Evolutionary conservation across 306 rosid species (phyloP).

Genomic region (Cucurbita ficifolia): DNA sequence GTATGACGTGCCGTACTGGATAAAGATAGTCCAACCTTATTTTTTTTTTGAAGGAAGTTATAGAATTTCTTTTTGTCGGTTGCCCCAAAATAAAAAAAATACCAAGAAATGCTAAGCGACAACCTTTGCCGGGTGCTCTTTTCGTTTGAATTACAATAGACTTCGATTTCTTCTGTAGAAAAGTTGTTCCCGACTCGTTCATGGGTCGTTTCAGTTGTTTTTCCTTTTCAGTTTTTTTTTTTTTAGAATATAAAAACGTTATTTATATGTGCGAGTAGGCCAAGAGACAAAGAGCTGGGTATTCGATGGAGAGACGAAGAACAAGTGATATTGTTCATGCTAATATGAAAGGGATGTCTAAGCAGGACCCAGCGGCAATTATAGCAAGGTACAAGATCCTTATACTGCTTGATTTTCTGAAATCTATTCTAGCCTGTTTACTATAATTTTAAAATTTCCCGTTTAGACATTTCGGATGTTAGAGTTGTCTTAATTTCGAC

Average conservation of each 20-base stretch:
- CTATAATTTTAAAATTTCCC: neutral
- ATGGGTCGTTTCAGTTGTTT: neutral
- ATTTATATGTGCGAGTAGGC: neutral
- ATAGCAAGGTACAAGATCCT: slow-evolving; percentile 8
- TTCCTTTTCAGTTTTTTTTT: neutral
- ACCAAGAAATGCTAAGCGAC: neutral
- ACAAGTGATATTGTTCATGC: neutral
- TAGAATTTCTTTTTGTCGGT: neutral
- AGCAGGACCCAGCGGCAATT: neutral
- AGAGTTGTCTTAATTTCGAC: neutral
- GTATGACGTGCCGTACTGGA: neutral
- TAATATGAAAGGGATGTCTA: neutral
- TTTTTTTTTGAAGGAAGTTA: neutral
- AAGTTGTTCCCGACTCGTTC: neutral
- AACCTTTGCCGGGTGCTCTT: neutral
- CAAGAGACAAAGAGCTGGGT: slow-evolving; percentile 9
- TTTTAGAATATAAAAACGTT: neutral
- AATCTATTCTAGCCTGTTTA: neutral
- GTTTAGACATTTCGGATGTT: neutral
- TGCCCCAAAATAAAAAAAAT: neutral
- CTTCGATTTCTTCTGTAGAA: neutral
- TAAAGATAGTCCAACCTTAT: neutral
- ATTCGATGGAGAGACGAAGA: slow-evolving; percentile 8
- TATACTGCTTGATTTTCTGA: neutral
- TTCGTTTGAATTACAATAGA: neutral